Base-by-base conservation (phyloP, 2,329 filamentous ascomycete species). In the Monosporascus sp. region DNA sequence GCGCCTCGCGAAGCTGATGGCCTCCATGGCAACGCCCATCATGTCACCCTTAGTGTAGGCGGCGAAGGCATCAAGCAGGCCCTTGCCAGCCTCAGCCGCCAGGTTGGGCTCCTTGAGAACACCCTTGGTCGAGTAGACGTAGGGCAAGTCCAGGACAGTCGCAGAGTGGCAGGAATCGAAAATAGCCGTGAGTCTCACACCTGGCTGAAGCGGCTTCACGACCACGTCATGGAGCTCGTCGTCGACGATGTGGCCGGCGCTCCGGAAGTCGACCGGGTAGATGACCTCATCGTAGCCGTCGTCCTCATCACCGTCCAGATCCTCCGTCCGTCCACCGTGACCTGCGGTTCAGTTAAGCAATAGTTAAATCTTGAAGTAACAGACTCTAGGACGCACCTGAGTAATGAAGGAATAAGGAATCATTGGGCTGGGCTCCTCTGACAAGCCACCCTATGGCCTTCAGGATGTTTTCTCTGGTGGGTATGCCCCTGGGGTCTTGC, bases 1-100 rank as follows among this genome's bases (percentile, higher is more conserved):
- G 71, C 94, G 95, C 77, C 96, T 97, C 76, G 96, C 85, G 65
- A 97, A 84, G 46, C 86, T 85, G 68, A 93, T 82, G 27, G 94
- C 84, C 51, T 88, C 89, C 56, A 81, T 90, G 53, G 91, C 85
- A 72, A 96, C 91, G 60, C 91, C 85, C 56, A 86, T 83, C 59
- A 96, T 79, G 69, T 97, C 91, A 63, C 92, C 91, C 56, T 76
- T 73, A 57, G 76, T 77, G 64, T 83, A 84, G 16, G 81, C 79
- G 5, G 81, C 80, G 48, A 86, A 77, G 43, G 78, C 83, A 55
- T 78, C 73, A 8, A 87, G 73, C 44, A 87, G 71, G 20, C 84
- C 84, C 65, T 85, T 80, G 1, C 84, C 84, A 43, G 84, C 85
- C 66, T 87, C 84, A 67, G 85, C 85, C 61, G 84, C 83, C 57